phyloP scores from a whole-genome alignment of 2,329 filamentous ascomycete genomes.

The Aspergillus carbonarius region DNA sequence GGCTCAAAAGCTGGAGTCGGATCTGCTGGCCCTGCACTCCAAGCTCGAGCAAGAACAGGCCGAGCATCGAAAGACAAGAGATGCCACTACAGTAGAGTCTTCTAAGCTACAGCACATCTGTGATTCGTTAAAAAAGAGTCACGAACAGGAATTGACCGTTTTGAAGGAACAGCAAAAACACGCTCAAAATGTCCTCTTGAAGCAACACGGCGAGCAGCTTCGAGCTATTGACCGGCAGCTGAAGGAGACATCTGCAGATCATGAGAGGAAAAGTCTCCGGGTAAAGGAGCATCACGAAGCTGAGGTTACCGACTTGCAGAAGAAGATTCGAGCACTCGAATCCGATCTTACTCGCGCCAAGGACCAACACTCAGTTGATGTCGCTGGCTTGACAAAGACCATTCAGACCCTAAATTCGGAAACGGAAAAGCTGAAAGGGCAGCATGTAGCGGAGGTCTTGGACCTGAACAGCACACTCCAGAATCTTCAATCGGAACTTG shows the following conservation, averaged over 20 bases:
- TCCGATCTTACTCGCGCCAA: slow-evolving; percentile 50
- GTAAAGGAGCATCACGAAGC: slow-evolving; percentile 52
- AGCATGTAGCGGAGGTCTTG: slow-evolving; percentile 59
- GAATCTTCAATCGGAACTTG: slow-evolving; percentile 51
- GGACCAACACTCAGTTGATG: slow-evolving; percentile 53
- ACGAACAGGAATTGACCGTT: slow-evolving; percentile 65
- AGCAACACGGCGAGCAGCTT: slow-evolving; percentile 47
- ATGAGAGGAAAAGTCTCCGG: slow-evolving; percentile 40
- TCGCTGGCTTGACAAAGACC: slow-evolving; percentile 57
- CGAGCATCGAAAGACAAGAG: slow-evolving; percentile 67
- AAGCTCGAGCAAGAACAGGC: slow-evolving; percentile 68
- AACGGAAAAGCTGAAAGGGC: slow-evolving; percentile 56
- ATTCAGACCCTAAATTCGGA: slow-evolving; percentile 57
- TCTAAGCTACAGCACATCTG: slow-evolving; percentile 64
- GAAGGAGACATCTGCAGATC: slow-evolving; percentile 43
- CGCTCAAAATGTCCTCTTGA: slow-evolving; percentile 42
- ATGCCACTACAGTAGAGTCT: slow-evolving; percentile 56
- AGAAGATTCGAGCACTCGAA: slow-evolving; percentile 61
- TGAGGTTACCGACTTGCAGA: slow-evolving; percentile 63
- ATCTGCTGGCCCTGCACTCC: slow-evolving; percentile 55
- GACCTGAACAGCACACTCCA: slow-evolving; percentile 61
- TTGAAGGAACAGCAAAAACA: slow-evolving; percentile 51
- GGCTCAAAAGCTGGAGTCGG: slow-evolving; percentile 57
- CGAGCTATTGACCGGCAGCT: slow-evolving; percentile 51
- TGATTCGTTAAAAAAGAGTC: slow-evolving; percentile 67